Evolutionary conservation across 2,329 filamentous ascomycete species (phyloP), one percentile per base, ranked within the genome.

Genomic region (Fusarium ramigenum): DNA sequence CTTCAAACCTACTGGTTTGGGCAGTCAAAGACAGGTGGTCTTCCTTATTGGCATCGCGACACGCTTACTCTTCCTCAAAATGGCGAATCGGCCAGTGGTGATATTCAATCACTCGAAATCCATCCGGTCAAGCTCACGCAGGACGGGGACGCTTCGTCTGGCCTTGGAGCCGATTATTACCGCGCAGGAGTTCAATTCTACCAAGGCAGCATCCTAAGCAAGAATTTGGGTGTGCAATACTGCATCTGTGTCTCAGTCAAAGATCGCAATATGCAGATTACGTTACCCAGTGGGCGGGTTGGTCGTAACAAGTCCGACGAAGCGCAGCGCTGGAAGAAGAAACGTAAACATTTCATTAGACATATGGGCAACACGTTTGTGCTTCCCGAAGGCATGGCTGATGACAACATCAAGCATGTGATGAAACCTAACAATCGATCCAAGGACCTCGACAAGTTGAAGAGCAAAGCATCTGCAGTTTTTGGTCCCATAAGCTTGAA

Each of bases 151-250:
- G 46, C 61, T 11, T 44, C 72, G 1, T 46, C 62, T 19, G 79
- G 79, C 2, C 63, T 74, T 4, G 82, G 82, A 19, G 73, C 73
- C 23, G 60, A 73, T 18, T 84, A 85, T 57, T 64, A 77, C 15
- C 70, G 80, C 7, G 70, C 80, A 30, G 79, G 78, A 7, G 75
- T 85, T 5, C 79, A 80, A 25, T 87, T 88, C 70, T 88, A 85
- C 60, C 87, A 89, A 66, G 70, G 87, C 19, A 83, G 82, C 59
- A 78, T 82, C 16, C 72, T 89, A 5, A 82, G 78, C 9, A 78
- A 80, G 30, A 80, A 87, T 63, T 78, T 88, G 43, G 81, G 83
- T 43, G 68, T 90, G 21, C 78, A 79, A 40, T 85, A 84, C 57
- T 83, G 82, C 63, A 82, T 80, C 60, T 81, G 78, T 50, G 75